Percentiles rank a stretch among this genome's conserved stretches.
Conservation (phyloP, 2,329 filamentous ascomycete species). For the Talaromyces sp. region DNA sequence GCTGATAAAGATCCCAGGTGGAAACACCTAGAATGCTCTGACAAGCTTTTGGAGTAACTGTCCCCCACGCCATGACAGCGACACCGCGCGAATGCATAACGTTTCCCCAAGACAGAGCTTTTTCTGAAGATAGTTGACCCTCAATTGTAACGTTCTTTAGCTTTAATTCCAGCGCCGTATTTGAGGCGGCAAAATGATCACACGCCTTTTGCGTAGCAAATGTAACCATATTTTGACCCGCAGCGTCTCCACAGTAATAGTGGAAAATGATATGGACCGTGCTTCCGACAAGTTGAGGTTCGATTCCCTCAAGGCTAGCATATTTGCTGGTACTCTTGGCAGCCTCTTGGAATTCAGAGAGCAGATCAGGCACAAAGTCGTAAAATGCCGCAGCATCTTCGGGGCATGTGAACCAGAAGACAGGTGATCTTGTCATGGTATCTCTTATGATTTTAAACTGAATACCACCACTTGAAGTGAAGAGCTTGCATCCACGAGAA, state of each 20-base stretch:
- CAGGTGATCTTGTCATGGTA: constrained; percentile 26
- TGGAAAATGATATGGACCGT: constrained; percentile 26
- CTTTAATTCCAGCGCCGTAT: not conserved
- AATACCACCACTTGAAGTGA: constrained; percentile 20
- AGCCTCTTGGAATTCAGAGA: constrained; percentile 13
- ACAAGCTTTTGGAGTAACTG: constrained; percentile 20
- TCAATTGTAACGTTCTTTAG: constrained; percentile 3
- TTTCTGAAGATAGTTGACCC: constrained; percentile 28
- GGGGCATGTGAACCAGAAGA: constrained; percentile 26
- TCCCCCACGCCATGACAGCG: constrained; percentile 30
- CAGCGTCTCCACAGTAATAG: constrained; percentile 31
- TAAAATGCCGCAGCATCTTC: constrained; percentile 24
- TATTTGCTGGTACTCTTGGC: constrained; percentile 2
- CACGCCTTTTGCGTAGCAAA: constrained; percentile 32
- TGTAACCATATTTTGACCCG: constrained; percentile 36
- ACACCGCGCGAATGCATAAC: constrained; percentile 26
- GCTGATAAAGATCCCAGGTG: constrained; percentile 14
- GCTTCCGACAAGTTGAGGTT: not conserved
- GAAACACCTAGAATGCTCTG: constrained; percentile 20
- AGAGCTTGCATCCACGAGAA: constrained; percentile 32
- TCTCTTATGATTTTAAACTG: constrained; percentile 24
- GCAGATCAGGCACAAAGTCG: constrained; percentile 19
- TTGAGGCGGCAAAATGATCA: constrained; percentile 16
- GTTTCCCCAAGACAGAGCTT: constrained; percentile 30
- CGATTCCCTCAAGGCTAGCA: not conserved